A percentile compares a stretch with the other conserved stretches of the same genome.
These are phyloP conservation scores for Fusarium staphyleae DNA, from an alignment of 2,329 filamentous ascomycete genomes.

Conservation along the genomic window DNA sequence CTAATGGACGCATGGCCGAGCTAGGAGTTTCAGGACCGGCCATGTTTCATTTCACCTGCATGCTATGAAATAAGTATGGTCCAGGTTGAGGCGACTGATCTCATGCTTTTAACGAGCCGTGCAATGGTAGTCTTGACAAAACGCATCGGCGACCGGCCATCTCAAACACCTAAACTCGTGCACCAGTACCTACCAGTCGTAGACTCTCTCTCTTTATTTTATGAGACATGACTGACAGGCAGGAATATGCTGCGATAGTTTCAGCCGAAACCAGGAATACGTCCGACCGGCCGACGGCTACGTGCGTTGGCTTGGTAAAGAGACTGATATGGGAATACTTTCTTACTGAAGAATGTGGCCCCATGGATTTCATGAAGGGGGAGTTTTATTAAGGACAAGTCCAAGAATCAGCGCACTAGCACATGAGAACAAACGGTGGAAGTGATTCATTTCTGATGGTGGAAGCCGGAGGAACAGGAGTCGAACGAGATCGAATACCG, in stretches of 20 bases:
- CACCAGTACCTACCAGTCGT: neutral
- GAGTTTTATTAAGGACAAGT: neutral
- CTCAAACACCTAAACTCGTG: conserved; percentile 26
- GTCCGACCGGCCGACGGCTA: conserved; percentile 6
- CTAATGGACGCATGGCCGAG: too few relatives aligned
- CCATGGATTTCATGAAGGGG: neutral
- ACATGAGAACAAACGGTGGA: neutral
- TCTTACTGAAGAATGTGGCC: neutral
- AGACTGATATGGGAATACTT: neutral
- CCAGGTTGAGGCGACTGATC: conserved; percentile 14
- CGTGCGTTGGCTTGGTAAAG: neutral
- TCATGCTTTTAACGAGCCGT: conserved; percentile 11
- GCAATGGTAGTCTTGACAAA: conserved; percentile 1
- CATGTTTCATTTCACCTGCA: too few relatives aligned
- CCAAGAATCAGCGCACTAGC: neutral
- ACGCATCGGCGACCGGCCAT: conserved; percentile 8
- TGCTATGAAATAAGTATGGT: conserved; percentile 4
- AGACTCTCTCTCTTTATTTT: neutral
- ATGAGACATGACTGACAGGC: neutral
- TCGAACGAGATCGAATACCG: neutral
- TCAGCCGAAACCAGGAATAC: conserved; percentile 13
- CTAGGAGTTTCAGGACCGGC: too few relatives aligned
- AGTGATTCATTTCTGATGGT: neutral
- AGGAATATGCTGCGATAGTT: neutral
- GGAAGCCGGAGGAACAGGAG: neutral